Base-by-base conservation (phyloP, 345 rosid genomes). In the Leavenworthia alabamica region DNA sequence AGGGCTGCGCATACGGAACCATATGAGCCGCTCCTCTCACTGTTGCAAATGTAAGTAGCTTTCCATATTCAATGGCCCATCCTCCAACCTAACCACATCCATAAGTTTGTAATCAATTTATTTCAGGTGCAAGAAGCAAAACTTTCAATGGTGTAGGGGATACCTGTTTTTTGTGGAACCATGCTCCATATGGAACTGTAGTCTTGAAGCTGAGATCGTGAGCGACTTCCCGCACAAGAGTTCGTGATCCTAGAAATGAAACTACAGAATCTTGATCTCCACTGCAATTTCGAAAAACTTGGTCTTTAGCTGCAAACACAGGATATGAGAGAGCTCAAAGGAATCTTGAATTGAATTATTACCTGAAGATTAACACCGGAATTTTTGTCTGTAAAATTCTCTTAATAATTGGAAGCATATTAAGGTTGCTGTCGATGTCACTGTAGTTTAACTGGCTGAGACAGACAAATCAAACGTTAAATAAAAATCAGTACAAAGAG, bases 131-230 rank as follows among this genome's bases (percentile, higher is more conserved):
- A 24, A 24, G 27, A 24, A 24, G 27, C 27, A 32, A 32, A 10
- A 32, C 36, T 9, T 28, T 31, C 16, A 10, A 32, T 6, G 15
- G 42, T 53, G 33, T n/a, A 13, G 32, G 1, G 29, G 12, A n/a
- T 76, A 90, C 97, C 96, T 88, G 94, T 45, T 76, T 74, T 73
- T 88, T 86, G 82, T 90, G 97, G 74, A 88, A 86, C 97, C 97
- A 90, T 45, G 86, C 72, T 68, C 81, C 79, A 63, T 90, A 88
- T 7, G 91, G 89, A 53, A 88, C 88, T 13, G 94, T 83, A 11
- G 70, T 70, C 58, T 72, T 51, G 69, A 88, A 82, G 32, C 63
- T 74, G 41, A 90, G 75, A 33, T 90, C 80, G 12, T 78, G 72
- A 16, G 96, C 97, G 29, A 90, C 81, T 60, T 88, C 94, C 1